Base-by-base conservation (phyloP, 345 rosid genomes). In the Fremontodendron californicum region DNA sequence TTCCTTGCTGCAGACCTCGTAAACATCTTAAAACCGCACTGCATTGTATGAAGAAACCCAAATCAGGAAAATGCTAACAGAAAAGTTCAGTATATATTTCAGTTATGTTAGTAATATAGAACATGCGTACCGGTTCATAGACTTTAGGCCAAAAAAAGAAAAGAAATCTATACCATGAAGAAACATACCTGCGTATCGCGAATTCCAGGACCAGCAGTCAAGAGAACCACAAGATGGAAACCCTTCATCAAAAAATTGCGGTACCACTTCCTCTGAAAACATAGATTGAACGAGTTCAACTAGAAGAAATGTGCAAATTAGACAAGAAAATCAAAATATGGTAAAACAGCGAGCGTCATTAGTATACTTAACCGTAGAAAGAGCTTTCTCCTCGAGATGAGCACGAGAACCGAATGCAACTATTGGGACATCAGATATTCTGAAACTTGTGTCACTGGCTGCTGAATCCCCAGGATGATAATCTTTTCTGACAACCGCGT, bases 21-120 rank as follows among this genome's bases (percentile, higher is more conserved):
- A 85, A 96, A 96, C 99, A 96, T 96, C 90, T 96, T 96, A 83
- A 96, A 96, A 70, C 99, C 99, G 87, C 99, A 96, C 99, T 96
- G 92, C 69, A 12, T 73, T 74, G 63, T 39, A 77, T 33, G 64
- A 73, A 67, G 42, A 78, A 55, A 57, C 19, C 3, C 68, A 76
- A 8, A 19, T 74, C 55, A 75, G 55, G 29, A 62, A 23, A 82
- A 79, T 49, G 15, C 16, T 51, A 0, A 12, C 9, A 69, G 35
- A 68, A 0, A 27, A 46, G 19, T 71, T 21, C 21, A 11, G 1
- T 29, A 29, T 5, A n/a, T 31, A 9, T 3, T 64, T 39, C 70
- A 64, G 1, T 49, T 29, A 16, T 18, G 42, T 19, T 48, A 29
- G 39, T 29, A 18, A 49, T 9, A 49, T 4, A 19, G 49, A 29